A percentile compares a stretch with the other conserved stretches of the same genome.
Conservation (phyloP, 768 basidiomycete genomes). For the Mrakia frigida region DNA sequence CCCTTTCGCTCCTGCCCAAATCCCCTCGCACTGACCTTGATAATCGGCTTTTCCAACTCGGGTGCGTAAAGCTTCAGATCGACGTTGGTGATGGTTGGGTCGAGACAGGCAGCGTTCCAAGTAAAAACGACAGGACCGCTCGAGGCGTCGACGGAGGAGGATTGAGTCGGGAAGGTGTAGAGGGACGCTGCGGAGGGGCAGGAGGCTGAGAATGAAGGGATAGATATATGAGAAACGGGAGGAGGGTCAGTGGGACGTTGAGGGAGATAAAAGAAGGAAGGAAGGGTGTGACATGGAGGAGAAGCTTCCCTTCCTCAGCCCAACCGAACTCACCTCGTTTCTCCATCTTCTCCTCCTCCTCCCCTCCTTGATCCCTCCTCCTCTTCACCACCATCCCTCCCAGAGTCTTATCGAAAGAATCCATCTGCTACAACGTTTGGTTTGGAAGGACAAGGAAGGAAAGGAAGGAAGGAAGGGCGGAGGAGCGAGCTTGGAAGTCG, state of each 20-base stretch:
- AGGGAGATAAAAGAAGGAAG: background rate
- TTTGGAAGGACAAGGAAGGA: background rate
- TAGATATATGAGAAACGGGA: no score
- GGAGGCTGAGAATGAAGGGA: background rate
- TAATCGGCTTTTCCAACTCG: background rate
- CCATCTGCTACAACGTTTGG: background rate
- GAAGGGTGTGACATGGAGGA: background rate
- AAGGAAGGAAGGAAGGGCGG: background rate
- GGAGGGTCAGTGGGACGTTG: background rate
- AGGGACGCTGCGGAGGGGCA: background rate
- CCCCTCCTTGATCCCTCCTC: no score
- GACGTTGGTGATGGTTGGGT: background rate
- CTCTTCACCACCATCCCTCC: background rate
- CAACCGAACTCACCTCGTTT: background rate
- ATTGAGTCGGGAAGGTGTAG: conserved; percentile 18
- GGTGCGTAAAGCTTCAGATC: conserved; percentile 22
- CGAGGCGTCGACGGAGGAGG: background rate
- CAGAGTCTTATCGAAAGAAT: background rate
- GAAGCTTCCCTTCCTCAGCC: background rate
- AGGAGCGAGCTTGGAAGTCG: background rate
- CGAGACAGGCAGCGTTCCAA: conserved; percentile 21
- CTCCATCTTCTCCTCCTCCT: no score
- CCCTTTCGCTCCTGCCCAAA: background rate
- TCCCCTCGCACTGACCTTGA: conserved; percentile 14
- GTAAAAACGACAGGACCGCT: conserved; percentile 4